Evolutionary conservation across 2,329 filamentous ascomycete species (phyloP).

Genomic region (Coniochaeta sp.): DNA sequence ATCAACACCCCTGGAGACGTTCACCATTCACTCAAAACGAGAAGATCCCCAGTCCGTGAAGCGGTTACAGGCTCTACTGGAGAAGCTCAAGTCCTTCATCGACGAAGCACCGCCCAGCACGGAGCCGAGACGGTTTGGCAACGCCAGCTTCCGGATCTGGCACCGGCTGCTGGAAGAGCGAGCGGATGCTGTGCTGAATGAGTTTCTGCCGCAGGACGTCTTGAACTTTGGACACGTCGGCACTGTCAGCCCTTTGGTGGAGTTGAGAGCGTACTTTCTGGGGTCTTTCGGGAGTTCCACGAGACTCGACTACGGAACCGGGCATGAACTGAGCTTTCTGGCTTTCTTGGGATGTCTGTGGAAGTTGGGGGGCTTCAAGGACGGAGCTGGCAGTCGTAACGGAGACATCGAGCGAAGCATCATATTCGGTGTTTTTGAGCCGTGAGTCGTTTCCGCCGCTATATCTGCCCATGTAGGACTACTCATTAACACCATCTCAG

Average conservation of each 20-base stretch:
- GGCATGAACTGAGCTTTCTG: slow-evolving; percentile 90
- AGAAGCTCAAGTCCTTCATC: slow-evolving; percentile 57
- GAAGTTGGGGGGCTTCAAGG: slow-evolving; percentile 76
- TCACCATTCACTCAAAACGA: slow-evolving; percentile 32
- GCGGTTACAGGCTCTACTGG: slow-evolving; percentile 59
- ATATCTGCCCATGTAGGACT: not conserved
- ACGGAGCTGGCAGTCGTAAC: slow-evolving; percentile 29
- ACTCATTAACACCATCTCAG: slow-evolving; percentile 29
- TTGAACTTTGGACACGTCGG: slow-evolving; percentile 12
- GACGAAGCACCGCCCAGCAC: slow-evolving; percentile 75
- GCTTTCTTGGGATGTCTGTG: slow-evolving; percentile 86
- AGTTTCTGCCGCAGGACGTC: slow-evolving; percentile 40
- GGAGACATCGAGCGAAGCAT: slow-evolving; percentile 67
- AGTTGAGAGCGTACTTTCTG: slow-evolving; percentile 72
- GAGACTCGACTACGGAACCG: slow-evolving; percentile 89
- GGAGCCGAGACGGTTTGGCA: slow-evolving; percentile 85
- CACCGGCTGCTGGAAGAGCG: slow-evolving; percentile 58
- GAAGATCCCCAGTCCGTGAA: slow-evolving; percentile 49
- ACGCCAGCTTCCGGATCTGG: slow-evolving; percentile 85
- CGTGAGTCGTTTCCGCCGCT: slow-evolving; percentile 45
- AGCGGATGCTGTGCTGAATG: slow-evolving; percentile 45
- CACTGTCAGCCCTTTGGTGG: slow-evolving; percentile 31
- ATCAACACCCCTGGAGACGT: slow-evolving; percentile 33
- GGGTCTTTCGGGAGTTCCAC: slow-evolving; percentile 85
- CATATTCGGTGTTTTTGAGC: slow-evolving; percentile 74